Conservation (phyloP, 345 rosid species). For the Trapa bicornis region DNA sequence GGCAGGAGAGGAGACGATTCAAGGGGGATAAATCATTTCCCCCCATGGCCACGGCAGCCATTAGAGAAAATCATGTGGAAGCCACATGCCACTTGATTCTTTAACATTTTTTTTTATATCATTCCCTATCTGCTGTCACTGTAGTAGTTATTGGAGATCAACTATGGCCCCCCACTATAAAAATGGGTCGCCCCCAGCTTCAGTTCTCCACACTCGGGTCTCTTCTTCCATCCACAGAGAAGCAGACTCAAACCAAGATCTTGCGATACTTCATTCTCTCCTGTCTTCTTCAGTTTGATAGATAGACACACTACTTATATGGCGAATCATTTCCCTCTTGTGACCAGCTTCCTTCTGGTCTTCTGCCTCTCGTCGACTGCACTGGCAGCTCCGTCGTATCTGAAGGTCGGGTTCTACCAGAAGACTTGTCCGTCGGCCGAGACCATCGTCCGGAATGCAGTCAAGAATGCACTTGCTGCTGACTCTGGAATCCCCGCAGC, state of each 20-base stretch:
- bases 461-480: slow-evolving; percentile 7
- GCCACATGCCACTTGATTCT: slow-evolving; percentile 3
- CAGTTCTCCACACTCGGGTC: no score
- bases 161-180: no score
- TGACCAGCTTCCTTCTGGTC: neutral
- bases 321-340: neutral
- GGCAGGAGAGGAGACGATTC: no score
- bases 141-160: no score
- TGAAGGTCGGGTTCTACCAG: slow-evolving; percentile 10
- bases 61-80: neutral
- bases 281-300: no score
- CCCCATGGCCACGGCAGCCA: no score
- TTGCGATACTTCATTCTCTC: neutral
- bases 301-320: neutral
- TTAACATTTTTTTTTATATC: no score
- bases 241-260: no score
- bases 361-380: neutral
- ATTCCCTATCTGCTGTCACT: no score
- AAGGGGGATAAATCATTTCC: no score
- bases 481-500: slow-evolving; percentile 9
- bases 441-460: slow-evolving; percentile 8
- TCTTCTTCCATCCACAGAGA: no score
- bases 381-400: neutral
- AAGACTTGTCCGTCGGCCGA: slow-evolving; percentile 13
- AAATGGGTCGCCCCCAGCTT: no score